Evolutionary conservation across 2,329 filamentous ascomycete species (phyloP).

Genomic region (Periglandula ipomoeae): DNA sequence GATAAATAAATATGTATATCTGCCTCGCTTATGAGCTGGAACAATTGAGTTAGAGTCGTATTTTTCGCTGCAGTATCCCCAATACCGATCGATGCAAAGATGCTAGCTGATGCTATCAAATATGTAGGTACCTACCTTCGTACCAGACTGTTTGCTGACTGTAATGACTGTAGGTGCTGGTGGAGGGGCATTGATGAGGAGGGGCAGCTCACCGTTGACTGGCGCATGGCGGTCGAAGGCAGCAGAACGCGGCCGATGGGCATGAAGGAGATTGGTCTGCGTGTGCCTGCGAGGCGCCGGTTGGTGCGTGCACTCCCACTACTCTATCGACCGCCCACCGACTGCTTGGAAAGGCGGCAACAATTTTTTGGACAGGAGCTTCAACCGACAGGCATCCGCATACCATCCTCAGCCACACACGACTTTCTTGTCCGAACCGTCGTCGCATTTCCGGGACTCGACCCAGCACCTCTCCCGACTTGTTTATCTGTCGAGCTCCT

Average conservation of each 20-base stretch:
- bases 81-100: no score
- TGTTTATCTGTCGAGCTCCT: conserved; percentile 8
- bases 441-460: not conserved
- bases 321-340: conserved; percentile 4
- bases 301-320: conserved; percentile 2
- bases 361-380: conserved; percentile 8
- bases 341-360: conserved; percentile 3
- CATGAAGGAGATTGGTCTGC: not conserved
- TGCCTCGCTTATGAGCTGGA: no score
- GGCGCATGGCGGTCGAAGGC: not conserved
- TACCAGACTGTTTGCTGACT: no score
- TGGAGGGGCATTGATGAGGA: no score
- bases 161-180: not conserved
- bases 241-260: not conserved
- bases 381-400: not conserved
- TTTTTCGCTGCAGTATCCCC: no score
- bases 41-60: no score
- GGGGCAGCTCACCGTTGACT: not conserved
- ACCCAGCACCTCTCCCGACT: conserved; percentile 1
- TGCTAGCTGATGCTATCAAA: no score
- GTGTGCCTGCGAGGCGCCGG: not conserved
- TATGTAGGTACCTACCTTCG: no score
- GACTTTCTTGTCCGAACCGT: not conserved
- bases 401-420: conserved; percentile 1
- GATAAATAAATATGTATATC: no score